phyloP scores from a whole-genome alignment of 2,329 filamentous ascomycete genomes.

The Metarhizium robertsii region DNA sequence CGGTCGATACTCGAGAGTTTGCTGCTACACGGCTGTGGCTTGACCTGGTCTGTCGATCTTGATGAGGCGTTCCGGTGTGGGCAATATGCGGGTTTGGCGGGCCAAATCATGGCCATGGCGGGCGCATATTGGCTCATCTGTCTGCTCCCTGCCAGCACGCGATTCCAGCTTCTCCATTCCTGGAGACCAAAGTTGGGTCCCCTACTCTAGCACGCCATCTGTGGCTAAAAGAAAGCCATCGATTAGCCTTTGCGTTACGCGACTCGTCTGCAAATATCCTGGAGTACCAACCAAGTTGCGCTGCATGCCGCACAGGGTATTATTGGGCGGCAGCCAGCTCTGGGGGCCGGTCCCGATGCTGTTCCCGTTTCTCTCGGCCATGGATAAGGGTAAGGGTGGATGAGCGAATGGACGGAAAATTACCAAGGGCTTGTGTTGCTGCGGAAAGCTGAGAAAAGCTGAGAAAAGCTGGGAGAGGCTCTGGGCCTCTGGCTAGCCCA shows the following conservation, averaged over 20 bases:
- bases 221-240: constrained; percentile 2
- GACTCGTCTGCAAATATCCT: too few species aligned
- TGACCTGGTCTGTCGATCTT: neutral
- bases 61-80: neutral
- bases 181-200: neutral
- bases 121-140: neutral
- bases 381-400: too few species aligned
- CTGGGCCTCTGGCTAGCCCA: too few species aligned
- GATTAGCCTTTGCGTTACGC: neutral
- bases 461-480: too few species aligned
- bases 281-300: too few species aligned
- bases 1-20: neutral
- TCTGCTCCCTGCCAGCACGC: constrained; percentile 4
- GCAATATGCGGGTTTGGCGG: neutral
- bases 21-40: neutral
- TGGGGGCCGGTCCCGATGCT: too few species aligned
- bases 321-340: too few species aligned
- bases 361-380: too few species aligned
- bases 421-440: too few species aligned
- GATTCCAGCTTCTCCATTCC: constrained; percentile 3
- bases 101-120: neutral
- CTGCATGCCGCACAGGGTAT: too few species aligned
- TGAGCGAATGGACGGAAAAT: too few species aligned
- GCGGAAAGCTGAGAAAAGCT: too few species aligned
- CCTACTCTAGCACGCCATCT: constrained; percentile 15